Evolutionary conservation across 2,329 filamentous ascomycete species (phyloP), one percentile per base, ranked within the genome.

Genomic region (Taxawa tesnikishii): DNA sequence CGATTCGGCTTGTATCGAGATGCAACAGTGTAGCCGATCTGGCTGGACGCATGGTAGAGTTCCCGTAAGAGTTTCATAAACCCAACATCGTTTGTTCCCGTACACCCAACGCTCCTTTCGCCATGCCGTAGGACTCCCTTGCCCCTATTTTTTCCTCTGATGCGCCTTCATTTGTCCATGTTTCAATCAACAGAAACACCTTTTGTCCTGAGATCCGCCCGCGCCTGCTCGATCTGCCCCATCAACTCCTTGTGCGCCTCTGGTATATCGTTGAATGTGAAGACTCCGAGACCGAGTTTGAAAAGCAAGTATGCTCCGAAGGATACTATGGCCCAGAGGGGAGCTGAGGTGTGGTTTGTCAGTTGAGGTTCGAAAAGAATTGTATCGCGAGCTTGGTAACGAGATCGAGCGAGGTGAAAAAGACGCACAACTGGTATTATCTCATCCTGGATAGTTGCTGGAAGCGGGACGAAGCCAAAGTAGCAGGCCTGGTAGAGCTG

Each of bases 181-280:
- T n/a, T n/a, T n/a, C n/a, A 78, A 65, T 93, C 80, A 38, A 88
- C 78, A 44, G 80, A 75, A 25, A 92, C 82, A 6, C 83, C 83
- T 55, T 79, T 73, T 37, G 66, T 66, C 51, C 73, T 72, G 55
- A 92, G 61, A 47, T 92, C 83, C 39, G 62, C 63, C 63, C 80
- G 79, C 41, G 83, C 83, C 56, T 76, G 46, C 41, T 83, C 70
- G 51, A 92, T 90, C 62, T 96, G 82, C 47, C 63, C 67, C 70
- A 90, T 84, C 47, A 98, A 65, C 62, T 94, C 87, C 54, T 78
- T 74, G 60, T 96, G 81, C 32, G 90, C 90, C 40, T 83, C 73
- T 33, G 88, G 87, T 29, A 92, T 84, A 59, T 96, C 87, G 67
- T 94, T 90, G 71, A 98, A 98, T 36, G 84, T 94, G 54, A 94